Evolutionary conservation across 1,139 yeast genomes (phyloP).

Genomic region (Suhomyces choctaworum): DNA sequence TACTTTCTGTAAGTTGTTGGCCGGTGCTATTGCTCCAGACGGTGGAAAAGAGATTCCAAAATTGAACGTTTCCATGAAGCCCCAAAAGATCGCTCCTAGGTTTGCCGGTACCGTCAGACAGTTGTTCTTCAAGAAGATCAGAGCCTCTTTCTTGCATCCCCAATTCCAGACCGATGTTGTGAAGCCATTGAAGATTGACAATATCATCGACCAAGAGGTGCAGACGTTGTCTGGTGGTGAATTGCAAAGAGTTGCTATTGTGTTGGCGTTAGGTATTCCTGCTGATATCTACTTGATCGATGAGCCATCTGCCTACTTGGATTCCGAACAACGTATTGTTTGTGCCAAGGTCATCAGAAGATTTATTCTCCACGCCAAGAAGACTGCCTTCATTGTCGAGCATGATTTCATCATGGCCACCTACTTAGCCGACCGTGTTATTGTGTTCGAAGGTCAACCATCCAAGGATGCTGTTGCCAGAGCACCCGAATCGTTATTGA

Average conservation of each 20-base stretch:
- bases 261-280: constrained; percentile 86
- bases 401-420: constrained; percentile 99
- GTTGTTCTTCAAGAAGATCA: constrained; percentile 91
- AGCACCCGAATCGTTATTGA: constrained; percentile 85
- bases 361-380: constrained; percentile 91
- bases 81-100: constrained; percentile 97
- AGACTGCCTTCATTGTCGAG: constrained; percentile 97
- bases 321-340: constrained; percentile 98
- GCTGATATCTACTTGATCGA: constrained; percentile 97
- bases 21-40: constrained; percentile 90
- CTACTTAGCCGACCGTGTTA: constrained; percentile 95
- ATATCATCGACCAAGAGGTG: constrained; percentile 94
- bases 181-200: constrained; percentile 91
- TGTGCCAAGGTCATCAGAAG: constrained; percentile 98
- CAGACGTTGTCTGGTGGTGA: constrained; percentile 99
- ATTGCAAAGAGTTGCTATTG: constrained; percentile 98
- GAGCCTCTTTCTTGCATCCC: constrained; percentile 91
- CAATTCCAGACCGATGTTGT: constrained; percentile 98
- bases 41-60: constrained; percentile 75
- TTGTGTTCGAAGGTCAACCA: constrained; percentile 95
- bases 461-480: constrained; percentile 81
- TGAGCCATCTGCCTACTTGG: constrained; percentile 98
- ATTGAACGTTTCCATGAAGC: constrained; percentile 93
- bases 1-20: constrained; percentile 90
- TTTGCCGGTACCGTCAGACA: constrained; percentile 98